phyloP scores from a whole-genome alignment of 768 basidiomycete genomes.

The Rhodotorula paludigena region DNA sequence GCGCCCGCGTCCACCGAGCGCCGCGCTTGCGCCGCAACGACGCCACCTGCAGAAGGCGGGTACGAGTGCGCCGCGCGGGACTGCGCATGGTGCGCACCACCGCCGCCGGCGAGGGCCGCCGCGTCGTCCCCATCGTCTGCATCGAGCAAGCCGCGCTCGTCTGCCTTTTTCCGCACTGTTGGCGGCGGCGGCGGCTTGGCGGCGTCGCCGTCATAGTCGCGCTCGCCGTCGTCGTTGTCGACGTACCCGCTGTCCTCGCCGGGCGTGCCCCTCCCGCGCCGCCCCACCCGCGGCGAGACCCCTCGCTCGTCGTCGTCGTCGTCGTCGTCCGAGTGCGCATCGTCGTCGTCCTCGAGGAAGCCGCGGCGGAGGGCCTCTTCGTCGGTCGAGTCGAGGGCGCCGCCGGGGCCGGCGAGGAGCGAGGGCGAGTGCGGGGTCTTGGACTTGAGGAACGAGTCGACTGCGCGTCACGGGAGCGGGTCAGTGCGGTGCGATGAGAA shows the following conservation, averaged over 20 bases:
- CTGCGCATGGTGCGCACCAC: too few species aligned
- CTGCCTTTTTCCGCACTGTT: not conserved
- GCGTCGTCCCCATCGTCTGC: slow-evolving; percentile 9
- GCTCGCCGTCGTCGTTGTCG: slow-evolving; percentile 16
- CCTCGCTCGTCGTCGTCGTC: slow-evolving; percentile 14
- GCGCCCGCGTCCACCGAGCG: too few species aligned
- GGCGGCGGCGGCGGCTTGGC: not conserved
- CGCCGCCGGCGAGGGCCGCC: not conserved
- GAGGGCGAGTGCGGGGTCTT: slow-evolving; percentile 7
- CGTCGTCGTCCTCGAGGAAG: slow-evolving; percentile 47
- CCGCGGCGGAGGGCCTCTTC: slow-evolving; percentile 27
- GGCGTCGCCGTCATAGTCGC: not conserved
- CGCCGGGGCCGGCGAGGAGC: not conserved
- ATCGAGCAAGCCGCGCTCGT: slow-evolving; percentile 11
- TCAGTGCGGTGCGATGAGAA: not conserved
- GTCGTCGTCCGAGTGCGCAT: slow-evolving; percentile 6
- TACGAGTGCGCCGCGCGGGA: not conserved
- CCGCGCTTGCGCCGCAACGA: too few species aligned
- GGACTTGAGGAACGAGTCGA: slow-evolving; percentile 36
- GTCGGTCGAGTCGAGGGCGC: too few species aligned
- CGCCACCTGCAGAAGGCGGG: not conserved
- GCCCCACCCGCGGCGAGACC: not conserved
- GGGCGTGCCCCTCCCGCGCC: not conserved
- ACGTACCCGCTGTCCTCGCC: slow-evolving; percentile 17
- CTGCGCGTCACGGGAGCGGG: not conserved